A percentile compares a stretch with the other conserved stretches of the same genome.
Conservation (phyloP, 1,284 basidiomycete species). For the Sporisorium scitamineum region DNA sequence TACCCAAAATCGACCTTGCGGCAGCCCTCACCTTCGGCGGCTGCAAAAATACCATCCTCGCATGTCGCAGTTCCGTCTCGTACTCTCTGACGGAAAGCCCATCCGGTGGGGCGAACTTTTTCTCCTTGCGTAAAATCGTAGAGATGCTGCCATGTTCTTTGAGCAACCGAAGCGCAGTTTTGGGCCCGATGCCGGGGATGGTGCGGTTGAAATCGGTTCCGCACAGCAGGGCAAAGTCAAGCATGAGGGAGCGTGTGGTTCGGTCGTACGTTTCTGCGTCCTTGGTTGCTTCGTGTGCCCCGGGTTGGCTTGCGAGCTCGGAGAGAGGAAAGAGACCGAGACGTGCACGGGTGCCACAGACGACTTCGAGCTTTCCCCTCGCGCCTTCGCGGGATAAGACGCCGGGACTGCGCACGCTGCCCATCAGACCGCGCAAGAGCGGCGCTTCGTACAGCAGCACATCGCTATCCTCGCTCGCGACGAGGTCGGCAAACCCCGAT, state of each 20-base stretch:
- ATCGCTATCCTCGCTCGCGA: slow-evolving; percentile 69
- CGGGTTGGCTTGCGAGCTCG: slow-evolving; percentile 24
- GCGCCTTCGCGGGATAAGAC: slow-evolving; percentile 18
- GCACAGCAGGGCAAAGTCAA: slow-evolving; percentile 66
- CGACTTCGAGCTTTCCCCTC: slow-evolving; percentile 49
- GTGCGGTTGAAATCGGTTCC: slow-evolving; percentile 69
- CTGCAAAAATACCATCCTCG: slow-evolving; percentile 55
- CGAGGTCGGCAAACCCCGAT: slow-evolving; percentile 63
- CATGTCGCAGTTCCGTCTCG: slow-evolving; percentile 54
- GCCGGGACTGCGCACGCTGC: slow-evolving; percentile 25
- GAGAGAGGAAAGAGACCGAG: slow-evolving; percentile 42
- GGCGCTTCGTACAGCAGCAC: slow-evolving; percentile 67
- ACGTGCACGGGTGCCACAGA: slow-evolving; percentile 52
- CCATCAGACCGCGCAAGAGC: slow-evolving; percentile 62
- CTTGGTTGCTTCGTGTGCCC: neutral
- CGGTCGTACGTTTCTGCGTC: slow-evolving; percentile 25
- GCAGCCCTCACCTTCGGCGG: slow-evolving; percentile 53
- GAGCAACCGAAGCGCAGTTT: slow-evolving; percentile 51
- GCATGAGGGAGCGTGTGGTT: slow-evolving; percentile 39
- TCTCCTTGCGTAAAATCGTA: slow-evolving; percentile 35
- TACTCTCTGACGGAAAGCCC: slow-evolving; percentile 54
- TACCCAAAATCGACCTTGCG: slow-evolving; percentile 31
- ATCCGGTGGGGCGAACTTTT: slow-evolving; percentile 56
- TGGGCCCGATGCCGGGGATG: slow-evolving; percentile 58
- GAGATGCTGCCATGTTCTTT: slow-evolving; percentile 55